Conservation (phyloP, 345 rosid genomes). For the Citrus hindsii region DNA sequence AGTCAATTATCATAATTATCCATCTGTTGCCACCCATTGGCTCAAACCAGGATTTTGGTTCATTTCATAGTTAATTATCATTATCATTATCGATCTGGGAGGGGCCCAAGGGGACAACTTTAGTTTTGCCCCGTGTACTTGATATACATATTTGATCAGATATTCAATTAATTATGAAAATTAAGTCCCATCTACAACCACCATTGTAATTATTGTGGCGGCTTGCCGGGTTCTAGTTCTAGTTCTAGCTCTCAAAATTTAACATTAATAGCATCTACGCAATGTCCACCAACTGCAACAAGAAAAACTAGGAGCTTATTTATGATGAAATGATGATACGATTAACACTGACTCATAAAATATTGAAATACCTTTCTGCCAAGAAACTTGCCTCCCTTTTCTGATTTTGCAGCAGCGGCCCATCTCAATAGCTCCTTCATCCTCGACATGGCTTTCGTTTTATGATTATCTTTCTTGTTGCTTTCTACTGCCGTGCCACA, state of each 20-base stretch:
- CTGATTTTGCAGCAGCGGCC: constrained; percentile 74
- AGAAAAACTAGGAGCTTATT: background rate
- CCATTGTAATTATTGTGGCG: background rate
- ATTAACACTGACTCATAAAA: background rate
- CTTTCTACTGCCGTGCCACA: background rate
- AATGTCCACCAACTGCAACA: background rate
- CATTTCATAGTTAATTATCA: too few species aligned
- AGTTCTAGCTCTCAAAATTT: background rate
- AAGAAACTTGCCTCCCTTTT: constrained; percentile 58
- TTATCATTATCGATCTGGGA: too few species aligned
- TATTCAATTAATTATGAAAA: background rate
- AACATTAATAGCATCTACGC: background rate
- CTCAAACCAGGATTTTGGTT: too few species aligned
- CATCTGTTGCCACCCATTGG: too few species aligned
- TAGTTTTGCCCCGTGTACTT: too few species aligned
- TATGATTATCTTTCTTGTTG: constrained; percentile 26
- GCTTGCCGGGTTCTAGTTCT: background rate
- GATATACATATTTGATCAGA: background rate
- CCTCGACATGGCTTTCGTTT: constrained; percentile 53
- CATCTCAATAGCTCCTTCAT: constrained; percentile 81
- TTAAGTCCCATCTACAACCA: background rate
- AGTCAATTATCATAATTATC: too few species aligned
- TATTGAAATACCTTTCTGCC: constrained; percentile 47
- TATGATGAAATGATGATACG: background rate
- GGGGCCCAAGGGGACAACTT: too few species aligned